Conservation (phyloP, 169 alveolate species). For the Plasmodium knowlesi region DNA sequence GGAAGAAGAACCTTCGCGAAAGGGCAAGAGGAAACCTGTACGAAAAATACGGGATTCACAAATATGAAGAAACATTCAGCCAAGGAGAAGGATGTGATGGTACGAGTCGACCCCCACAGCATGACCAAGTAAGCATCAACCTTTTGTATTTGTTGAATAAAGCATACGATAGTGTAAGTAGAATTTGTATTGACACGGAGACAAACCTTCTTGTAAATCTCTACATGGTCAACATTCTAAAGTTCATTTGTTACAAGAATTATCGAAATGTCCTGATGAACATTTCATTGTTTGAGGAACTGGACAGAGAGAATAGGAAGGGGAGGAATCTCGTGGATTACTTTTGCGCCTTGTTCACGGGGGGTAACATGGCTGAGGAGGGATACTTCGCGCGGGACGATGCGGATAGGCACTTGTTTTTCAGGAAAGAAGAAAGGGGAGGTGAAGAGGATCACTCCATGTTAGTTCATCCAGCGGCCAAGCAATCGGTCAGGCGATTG, state of each 20-base stretch:
- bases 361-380: neutral
- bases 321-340: neutral
- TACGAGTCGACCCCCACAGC: neutral
- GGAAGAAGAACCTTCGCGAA: neutral
- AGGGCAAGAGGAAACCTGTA: slow-evolving; percentile 12
- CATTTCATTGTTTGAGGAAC: neutral
- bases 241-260: slow-evolving; percentile 40
- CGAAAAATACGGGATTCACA: slow-evolving; percentile 49
- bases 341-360: neutral
- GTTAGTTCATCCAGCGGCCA: no score
- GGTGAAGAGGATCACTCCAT: neutral
- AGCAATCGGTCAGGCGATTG: no score
- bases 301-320: neutral
- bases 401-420: neutral
- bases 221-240: slow-evolving; percentile 44
- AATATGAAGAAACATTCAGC: neutral
- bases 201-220: slow-evolving; percentile 32
- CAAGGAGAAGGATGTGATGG: no score
- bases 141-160: slow-evolving; percentile 27
- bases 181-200: slow-evolving; percentile 43
- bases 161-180: slow-evolving; percentile 35
- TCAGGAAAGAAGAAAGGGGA: neutral
- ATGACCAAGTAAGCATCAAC: slow-evolving; percentile 22
- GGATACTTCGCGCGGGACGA: neutral
- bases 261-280: neutral